These are phyloP conservation scores for Xylaria sp. DNA, from an alignment of 2,329 filamentous ascomycete genomes.

Conservation along the genomic window DNA sequence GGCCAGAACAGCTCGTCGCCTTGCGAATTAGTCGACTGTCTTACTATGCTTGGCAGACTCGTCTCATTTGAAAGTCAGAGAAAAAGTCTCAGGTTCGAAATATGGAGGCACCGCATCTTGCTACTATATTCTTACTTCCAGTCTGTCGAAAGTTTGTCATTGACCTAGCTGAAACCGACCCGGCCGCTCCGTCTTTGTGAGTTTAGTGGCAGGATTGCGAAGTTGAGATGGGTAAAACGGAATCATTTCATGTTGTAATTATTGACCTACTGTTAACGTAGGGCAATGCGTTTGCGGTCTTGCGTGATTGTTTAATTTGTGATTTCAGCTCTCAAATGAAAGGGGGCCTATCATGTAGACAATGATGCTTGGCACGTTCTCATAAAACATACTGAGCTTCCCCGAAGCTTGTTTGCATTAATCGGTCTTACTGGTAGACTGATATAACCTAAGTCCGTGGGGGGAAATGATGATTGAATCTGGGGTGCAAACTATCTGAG, in stretches of 20 bases:
- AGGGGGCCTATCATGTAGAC: not conserved
- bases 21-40: not conserved
- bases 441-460: not conserved
- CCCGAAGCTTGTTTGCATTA: not conserved
- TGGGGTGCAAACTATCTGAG: not conserved
- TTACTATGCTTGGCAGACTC: not conserved
- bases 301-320: not conserved
- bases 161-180: not conserved
- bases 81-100: not conserved
- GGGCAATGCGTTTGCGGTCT: not conserved
- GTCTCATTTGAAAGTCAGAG: too few relatives aligned
- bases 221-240: not conserved
- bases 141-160: not conserved
- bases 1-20: too few relatives aligned
- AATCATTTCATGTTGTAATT: not conserved
- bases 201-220: not conserved
- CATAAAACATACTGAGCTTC: not conserved
- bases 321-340: not conserved
- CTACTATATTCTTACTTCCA: not conserved
- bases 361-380: not conserved
- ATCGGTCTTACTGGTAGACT: not conserved
- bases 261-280: not conserved
- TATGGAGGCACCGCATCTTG: not conserved
- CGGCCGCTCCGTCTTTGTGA: not conserved
- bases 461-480: not conserved